Conservation (phyloP, 129 eudicot species). For the Deinandra increscens region DNA sequence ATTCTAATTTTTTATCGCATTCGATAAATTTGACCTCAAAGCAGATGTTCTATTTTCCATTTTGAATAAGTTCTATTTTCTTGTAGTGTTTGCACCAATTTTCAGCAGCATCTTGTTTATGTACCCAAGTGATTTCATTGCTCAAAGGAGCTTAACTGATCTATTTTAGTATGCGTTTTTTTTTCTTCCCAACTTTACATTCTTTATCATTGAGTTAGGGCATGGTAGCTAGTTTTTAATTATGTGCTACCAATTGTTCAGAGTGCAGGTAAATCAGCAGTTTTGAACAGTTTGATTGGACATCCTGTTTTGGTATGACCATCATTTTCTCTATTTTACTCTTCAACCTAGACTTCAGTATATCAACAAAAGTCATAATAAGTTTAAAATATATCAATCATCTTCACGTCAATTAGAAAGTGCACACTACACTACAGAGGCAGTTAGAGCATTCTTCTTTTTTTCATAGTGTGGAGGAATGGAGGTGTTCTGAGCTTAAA, state of each 20-base stretch:
- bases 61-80: not conserved
- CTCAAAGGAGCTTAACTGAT: not conserved
- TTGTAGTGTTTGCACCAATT: not conserved
- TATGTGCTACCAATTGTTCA: conserved; percentile 32
- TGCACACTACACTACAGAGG: conserved; percentile 10
- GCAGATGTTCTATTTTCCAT: not conserved
- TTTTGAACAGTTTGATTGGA: conserved; percentile 95
- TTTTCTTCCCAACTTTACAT: not conserved
- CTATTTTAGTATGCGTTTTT: conserved; percentile 1
- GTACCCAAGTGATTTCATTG: not conserved
- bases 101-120: not conserved
- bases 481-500: not conserved
- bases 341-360: not conserved
- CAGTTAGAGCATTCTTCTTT: not conserved
- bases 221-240: conserved; percentile 20
- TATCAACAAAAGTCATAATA: not conserved
- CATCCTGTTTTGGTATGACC: conserved; percentile 92
- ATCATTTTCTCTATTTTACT: not conserved
- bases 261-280: conserved; percentile 99
- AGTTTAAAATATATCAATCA: not conserved
- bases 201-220: not conserved
- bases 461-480: conserved; percentile 1
- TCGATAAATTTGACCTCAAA: not conserved
- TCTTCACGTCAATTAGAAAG: conserved; percentile 13
- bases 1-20: not conserved